A percentile compares a stretch with the other conserved stretches of the same genome.
Conservation (phyloP, 2,329 filamentous ascomycete genomes). For the Trichoderma asperellum region DNA sequence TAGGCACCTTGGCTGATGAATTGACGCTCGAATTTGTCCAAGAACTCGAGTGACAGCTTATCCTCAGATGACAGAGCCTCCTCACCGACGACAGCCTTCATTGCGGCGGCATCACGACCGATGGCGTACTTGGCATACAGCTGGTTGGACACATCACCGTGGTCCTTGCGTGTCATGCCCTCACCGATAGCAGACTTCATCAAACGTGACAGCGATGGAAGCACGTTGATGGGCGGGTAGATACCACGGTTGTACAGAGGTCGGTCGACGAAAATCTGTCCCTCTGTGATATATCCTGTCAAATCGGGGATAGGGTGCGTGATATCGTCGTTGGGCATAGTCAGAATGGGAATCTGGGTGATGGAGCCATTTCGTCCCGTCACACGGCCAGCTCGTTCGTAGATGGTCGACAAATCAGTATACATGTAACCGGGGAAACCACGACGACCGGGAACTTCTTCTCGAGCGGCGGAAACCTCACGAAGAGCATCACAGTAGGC, state of each 20-base stretch:
- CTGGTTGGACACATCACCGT: conserved; percentile 98
- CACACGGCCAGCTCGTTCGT: conserved; percentile 98
- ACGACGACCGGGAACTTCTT: conserved; percentile 98
- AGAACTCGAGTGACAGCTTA: conserved; percentile 95
- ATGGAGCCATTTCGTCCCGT: conserved; percentile 96
- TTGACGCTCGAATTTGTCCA: conserved; percentile 96
- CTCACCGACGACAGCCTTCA: conserved; percentile 99
- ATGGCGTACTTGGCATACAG: conserved; percentile 99
- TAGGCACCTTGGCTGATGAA: conserved; percentile 94
- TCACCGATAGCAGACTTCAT: conserved; percentile 99
- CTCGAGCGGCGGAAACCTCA: conserved; percentile 95
- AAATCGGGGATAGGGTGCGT: conserved; percentile 98
- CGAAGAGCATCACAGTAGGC: conserved; percentile 98
- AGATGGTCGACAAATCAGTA: conserved; percentile 99
- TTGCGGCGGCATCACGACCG: conserved; percentile 94
- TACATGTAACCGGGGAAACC: conserved; percentile 99
- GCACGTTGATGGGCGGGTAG: conserved; percentile 97
- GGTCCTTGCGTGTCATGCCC: conserved; percentile 93
- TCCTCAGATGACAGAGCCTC: conserved; percentile 94
- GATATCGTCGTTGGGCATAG: conserved; percentile 99
- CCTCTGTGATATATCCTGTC: conserved; percentile 98
- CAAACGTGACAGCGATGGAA: conserved; percentile 95
- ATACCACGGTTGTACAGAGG: conserved; percentile 93
- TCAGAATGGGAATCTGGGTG: conserved; percentile 97
- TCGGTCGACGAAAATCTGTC: conserved; percentile 97